Evolutionary conservation across 2,329 filamentous ascomycete species (phyloP).

Genomic region (Colletotrichum horii): DNA sequence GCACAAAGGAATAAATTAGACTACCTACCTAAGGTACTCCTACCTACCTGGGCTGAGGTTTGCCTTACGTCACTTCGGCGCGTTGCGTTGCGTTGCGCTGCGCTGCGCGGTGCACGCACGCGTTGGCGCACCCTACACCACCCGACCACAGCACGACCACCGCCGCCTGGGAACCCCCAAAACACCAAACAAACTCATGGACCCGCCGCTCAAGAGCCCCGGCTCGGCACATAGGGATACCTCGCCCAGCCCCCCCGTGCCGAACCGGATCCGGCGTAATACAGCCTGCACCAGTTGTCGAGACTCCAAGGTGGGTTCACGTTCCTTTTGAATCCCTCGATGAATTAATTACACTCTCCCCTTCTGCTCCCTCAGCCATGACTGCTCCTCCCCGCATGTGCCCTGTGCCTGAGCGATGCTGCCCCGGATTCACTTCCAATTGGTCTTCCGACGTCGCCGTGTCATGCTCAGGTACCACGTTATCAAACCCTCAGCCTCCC

Average conservation of each 20-base stretch:
- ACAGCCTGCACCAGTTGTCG: conserved; percentile 36
- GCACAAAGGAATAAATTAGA: background rate
- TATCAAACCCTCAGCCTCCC: background rate
- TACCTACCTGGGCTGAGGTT: background rate
- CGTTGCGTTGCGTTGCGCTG: background rate
- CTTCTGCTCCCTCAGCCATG: background rate
- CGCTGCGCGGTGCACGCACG: background rate
- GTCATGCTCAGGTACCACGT: background rate
- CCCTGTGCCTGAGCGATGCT: background rate
- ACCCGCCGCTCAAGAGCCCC: conserved; percentile 19
- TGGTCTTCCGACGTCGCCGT: background rate
- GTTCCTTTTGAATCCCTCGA: background rate
- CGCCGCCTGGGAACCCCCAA: background rate
- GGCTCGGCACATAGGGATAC: conserved; percentile 8
- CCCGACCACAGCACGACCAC: background rate
- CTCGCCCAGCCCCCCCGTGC: conserved; percentile 15
- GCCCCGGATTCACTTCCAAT: conserved; percentile 2
- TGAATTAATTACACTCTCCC: background rate
- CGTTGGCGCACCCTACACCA: background rate
- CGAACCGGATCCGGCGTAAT: conserved; percentile 32
- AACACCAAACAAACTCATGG: conserved; percentile 2
- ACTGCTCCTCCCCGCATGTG: background rate
- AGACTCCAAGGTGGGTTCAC: conserved; percentile 39
- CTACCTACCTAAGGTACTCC: background rate
- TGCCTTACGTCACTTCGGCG: background rate